Percentiles rank a stretch among this genome's conserved stretches.
Evolutionary conservation across 805 yeast genomes (phyloP).

Genomic region (Ogataea glucozyma): DNA sequence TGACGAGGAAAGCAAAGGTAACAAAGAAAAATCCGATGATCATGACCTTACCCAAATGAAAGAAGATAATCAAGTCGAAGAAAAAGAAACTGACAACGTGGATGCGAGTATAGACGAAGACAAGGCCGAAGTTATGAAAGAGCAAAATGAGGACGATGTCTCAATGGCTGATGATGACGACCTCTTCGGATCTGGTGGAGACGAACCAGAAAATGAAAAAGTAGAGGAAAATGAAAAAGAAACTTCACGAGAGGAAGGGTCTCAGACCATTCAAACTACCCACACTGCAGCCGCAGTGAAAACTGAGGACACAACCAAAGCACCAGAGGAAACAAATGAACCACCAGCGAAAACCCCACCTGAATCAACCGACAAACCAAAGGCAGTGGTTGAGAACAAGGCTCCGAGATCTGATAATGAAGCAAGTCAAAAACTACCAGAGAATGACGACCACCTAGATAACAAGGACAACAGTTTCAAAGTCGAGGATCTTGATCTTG

Average conservation of each 20-base stretch:
- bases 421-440: no score
- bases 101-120: conserved; percentile 7
- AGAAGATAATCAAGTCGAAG: no score
- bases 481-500: conserved; percentile 16
- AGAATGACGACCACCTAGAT: no score
- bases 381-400: not conserved
- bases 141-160: conserved; percentile 1
- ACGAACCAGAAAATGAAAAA: not conserved
- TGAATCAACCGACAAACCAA: not conserved
- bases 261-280: no score
- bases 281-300: no score
- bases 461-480: conserved; percentile 1
- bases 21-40: no score
- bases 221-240: not conserved
- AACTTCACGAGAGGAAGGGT: no score
- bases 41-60: no score
- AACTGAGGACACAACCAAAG: not conserved
- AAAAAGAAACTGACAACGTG: no score
- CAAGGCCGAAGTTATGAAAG: conserved; percentile 6
- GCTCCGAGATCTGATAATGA: not conserved
- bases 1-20: no score
- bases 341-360: not conserved
- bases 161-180: conserved; percentile 2
- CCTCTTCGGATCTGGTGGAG: not conserved
- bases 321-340: not conserved